These are phyloP conservation scores for Jamesozyma rosinii DNA, from an alignment of 805 yeast genomes.

Conservation along the genomic window DNA sequence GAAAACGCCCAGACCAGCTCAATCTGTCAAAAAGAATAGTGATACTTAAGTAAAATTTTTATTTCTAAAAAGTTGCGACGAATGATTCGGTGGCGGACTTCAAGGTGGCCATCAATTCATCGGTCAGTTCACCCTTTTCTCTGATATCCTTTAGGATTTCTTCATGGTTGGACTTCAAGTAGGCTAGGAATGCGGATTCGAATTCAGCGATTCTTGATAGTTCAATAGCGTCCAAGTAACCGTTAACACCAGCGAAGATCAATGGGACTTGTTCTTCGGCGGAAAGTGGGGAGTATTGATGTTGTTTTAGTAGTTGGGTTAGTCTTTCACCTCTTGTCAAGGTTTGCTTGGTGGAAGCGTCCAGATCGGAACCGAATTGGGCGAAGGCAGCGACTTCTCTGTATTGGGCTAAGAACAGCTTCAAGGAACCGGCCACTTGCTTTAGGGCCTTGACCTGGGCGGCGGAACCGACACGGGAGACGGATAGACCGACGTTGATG, in stretches of 20 bases:
- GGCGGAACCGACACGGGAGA: constrained; percentile 99
- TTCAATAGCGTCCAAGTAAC: constrained; percentile 85
- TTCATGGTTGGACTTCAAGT: constrained; percentile 83
- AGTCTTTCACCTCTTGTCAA: constrained; percentile 99
- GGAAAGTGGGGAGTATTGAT: constrained; percentile 91
- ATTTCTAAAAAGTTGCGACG: constrained; percentile 82
- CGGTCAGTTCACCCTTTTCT: constrained; percentile 81
- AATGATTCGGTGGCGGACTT: constrained; percentile 88
- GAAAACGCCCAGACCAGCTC: too few species aligned
- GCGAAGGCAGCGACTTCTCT: constrained; percentile 99
- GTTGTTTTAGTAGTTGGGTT: constrained; percentile 96
- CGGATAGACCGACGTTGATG: constrained; percentile 98
- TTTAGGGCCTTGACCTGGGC: constrained; percentile 99
- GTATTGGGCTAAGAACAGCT: constrained; percentile 99
- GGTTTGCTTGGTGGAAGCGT: constrained; percentile 99
- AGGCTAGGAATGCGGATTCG: constrained; percentile 85
- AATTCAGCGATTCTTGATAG: constrained; percentile 80
- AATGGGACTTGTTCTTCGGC: constrained; percentile 99
- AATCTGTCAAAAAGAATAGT: not conserved
- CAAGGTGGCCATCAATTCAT: constrained; percentile 78
- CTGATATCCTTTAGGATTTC: constrained; percentile 77
- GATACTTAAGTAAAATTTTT: not conserved
- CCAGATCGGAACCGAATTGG: constrained; percentile 99
- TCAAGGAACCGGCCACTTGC: constrained; percentile 99
- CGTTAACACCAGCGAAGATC: constrained; percentile 99